Evolutionary conservation across 192 early-diverging fungal genomes (phyloP).

Genomic region (Lobosporangium transversale): DNA sequence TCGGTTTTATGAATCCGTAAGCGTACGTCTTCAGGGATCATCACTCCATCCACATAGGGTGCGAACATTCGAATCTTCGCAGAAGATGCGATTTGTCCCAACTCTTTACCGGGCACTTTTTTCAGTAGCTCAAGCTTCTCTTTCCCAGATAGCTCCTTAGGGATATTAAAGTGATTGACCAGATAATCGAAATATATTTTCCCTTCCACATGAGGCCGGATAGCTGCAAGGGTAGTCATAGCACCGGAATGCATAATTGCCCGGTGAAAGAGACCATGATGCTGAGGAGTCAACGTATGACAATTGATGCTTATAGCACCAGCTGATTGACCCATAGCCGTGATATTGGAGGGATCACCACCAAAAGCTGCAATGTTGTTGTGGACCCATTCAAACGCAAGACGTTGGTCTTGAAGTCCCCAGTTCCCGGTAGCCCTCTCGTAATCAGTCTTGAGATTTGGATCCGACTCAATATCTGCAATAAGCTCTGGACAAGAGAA

Average conservation of each 20-base stretch:
- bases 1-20: constrained; percentile 10
- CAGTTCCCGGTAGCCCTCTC: constrained; percentile 30
- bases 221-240: constrained; percentile 13
- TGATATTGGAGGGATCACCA: constrained; percentile 16
- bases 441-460: background rate
- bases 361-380: constrained; percentile 20
- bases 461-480: constrained; percentile 20
- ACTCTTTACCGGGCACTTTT: background rate
- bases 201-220: constrained; percentile 26
- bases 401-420: constrained; percentile 24
- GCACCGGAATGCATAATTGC: constrained; percentile 44
- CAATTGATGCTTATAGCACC: constrained; percentile 31
- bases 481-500: constrained; percentile 42
- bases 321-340: constrained; percentile 27
- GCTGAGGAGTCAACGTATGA: constrained; percentile 28
- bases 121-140: constrained; percentile 26
- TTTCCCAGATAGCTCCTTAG: constrained; percentile 4
- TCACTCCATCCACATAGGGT: constrained; percentile 24
- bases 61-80: constrained; percentile 24
- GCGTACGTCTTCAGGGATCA: constrained; percentile 27
- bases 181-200: constrained; percentile 20
- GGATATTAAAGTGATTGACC: constrained; percentile 17
- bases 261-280: constrained; percentile 27
- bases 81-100: constrained; percentile 10
- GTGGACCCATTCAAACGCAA: constrained; percentile 35